Base-by-base conservation (phyloP, 805 yeast species). In the Kazachstania bromeliacearum region DNA sequence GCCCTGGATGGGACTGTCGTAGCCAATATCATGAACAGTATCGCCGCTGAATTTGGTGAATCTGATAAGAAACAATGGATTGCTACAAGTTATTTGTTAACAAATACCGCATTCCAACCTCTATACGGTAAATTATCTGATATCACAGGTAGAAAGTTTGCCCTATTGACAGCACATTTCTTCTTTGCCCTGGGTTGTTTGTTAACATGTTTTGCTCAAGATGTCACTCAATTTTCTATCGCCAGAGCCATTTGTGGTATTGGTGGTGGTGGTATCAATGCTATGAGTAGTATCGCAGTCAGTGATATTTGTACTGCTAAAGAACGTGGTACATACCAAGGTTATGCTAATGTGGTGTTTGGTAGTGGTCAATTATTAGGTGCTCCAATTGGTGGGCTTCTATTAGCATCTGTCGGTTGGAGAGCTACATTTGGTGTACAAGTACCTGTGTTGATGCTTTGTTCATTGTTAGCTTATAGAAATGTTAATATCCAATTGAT, bases 221-320 rank as follows among this genome's bases (percentile, higher is more conserved):
- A 48, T 34, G 51, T 61, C 21, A 45, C 51, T n/a, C 53, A 57
- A 33, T 57, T 75, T 57, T 51, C 71, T 48, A 42, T 71, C 20
- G 81, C 81, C 4, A 64, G 85, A 48, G 75, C 84, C 42, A 66
- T 85, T 34, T 77, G 94, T 18, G 96, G 96, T 14, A 70, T 82
- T 38, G 95, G 95, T 9, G 95, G 94, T n/a, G 92, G 94, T 5
- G 95, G 95, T 1, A 71, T 85, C 50, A 74, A 79, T 34, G 70
- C 88, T 0, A 62, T 85, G 46, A 72, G 84, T 13, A 78, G 94
- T 5, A 80, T 85, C 39, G 70, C 87, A 2, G 70, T 80, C 47
- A 74, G 84, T 19, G 95, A 85, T 57, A 63, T 84, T 32, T 78
- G 87, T 19, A 77, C 92, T 0, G 67, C 79, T 34, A 67, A 88